phyloP scores from a whole-genome alignment of 2,329 filamentous ascomycete species.

The Claviceps quebecensis region DNA sequence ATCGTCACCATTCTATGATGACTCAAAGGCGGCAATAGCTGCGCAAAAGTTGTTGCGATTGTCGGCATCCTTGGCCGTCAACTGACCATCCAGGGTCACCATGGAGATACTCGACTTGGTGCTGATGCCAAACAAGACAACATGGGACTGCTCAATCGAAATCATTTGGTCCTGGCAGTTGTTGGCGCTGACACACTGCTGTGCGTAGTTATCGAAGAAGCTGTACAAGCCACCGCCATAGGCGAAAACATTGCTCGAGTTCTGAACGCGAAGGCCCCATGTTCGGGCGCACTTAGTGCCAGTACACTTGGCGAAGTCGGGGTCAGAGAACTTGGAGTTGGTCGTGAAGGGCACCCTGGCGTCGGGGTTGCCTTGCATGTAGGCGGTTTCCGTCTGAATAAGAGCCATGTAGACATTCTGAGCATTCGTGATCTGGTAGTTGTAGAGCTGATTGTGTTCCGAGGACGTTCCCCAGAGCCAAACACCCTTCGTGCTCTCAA shows the following conservation, averaged over 20 bases:
- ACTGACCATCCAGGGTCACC: slow-evolving; percentile 47
- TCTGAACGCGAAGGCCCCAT: slow-evolving; percentile 59
- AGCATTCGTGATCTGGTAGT: slow-evolving; percentile 73
- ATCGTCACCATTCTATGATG: slow-evolving; percentile 10
- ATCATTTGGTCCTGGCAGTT: slow-evolving; percentile 70
- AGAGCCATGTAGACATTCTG: slow-evolving; percentile 68
- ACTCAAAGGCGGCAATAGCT: slow-evolving; percentile 38
- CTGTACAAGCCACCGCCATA: slow-evolving; percentile 66
- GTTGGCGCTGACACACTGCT: slow-evolving; percentile 52
- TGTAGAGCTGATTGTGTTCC: slow-evolving; percentile 56
- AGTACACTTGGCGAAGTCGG: slow-evolving; percentile 51
- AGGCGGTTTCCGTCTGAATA: slow-evolving; percentile 83
- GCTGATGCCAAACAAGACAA: slow-evolving; percentile 54
- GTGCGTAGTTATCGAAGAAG: slow-evolving; percentile 72
- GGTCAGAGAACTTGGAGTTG: slow-evolving; percentile 47
- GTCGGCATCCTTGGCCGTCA: slow-evolving; percentile 39
- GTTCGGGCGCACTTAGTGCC: slow-evolving; percentile 51
- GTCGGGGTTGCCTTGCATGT: slow-evolving; percentile 73
- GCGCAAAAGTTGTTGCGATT: slow-evolving; percentile 55
- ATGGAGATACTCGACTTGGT: slow-evolving; percentile 66
- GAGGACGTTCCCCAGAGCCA: slow-evolving; percentile 72
- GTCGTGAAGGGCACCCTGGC: slow-evolving; percentile 50
- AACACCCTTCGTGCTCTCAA: slow-evolving; percentile 60
- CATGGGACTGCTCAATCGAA: slow-evolving; percentile 51
- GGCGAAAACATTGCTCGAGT: slow-evolving; percentile 53